These are phyloP conservation scores for Buddleja alternifolia DNA, from an alignment of 257 asterid genomes.

Conservation along the genomic window DNA sequence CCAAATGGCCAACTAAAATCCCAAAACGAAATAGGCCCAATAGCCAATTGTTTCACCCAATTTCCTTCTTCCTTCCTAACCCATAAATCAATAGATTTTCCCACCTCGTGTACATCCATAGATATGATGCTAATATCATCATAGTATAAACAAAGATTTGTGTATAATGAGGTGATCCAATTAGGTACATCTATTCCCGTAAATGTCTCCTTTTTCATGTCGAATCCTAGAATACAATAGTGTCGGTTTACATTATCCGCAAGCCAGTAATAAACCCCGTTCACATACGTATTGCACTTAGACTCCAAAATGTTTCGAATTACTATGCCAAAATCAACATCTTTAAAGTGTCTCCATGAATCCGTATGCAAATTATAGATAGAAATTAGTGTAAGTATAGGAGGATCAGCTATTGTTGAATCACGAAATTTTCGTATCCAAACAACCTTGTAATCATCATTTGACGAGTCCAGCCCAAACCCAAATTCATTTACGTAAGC, in stretches of 20 bases:
- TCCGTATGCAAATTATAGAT: neutral
- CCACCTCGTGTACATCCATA: neutral
- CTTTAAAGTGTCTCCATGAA: slow-evolving; percentile 1
- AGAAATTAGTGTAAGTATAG: neutral
- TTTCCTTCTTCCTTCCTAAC: neutral
- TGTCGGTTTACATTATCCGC: neutral
- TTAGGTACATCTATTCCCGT: neutral
- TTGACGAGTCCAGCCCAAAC: neutral
- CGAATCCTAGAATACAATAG: neutral
- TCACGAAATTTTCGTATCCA: neutral
- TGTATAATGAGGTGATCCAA: neutral
- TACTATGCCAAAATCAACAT: neutral
- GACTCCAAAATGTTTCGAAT: neutral
- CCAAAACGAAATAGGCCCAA: neutral
- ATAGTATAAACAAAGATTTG: neutral
- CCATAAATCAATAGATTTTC: neutral
- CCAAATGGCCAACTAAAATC: neutral
- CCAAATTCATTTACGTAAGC: neutral
- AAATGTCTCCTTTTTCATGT: neutral
- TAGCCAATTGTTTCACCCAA: neutral
- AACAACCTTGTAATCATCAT: neutral
- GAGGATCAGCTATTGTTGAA: neutral
- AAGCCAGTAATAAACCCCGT: neutral
- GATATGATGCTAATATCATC: neutral
- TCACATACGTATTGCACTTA: neutral